phyloP scores from a whole-genome alignment of 352 stramenopile genomes.

The Poterioochromonas sp. region DNA sequence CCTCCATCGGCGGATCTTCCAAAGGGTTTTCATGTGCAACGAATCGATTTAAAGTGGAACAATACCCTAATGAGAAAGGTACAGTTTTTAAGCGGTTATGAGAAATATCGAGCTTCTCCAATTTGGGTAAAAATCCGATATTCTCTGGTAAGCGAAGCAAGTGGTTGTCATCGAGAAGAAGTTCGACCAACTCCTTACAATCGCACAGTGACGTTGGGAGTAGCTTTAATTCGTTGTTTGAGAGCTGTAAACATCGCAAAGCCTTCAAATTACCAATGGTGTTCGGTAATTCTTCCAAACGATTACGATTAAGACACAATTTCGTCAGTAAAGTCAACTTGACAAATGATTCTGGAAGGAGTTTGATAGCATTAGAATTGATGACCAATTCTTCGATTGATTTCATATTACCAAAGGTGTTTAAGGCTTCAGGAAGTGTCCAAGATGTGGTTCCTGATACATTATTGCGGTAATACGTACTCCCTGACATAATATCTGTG shows the following conservation, averaged over 20 bases:
- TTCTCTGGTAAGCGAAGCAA: background rate
- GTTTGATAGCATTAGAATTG: background rate
- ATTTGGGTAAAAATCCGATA: background rate
- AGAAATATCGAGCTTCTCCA: background rate
- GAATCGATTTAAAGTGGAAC: background rate
- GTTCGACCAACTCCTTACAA: background rate
- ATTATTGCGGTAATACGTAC: slow-evolving; percentile 16
- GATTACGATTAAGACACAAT: background rate
- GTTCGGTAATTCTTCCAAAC: background rate
- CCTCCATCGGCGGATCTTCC: background rate
- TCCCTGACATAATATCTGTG: background rate
- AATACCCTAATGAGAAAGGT: slow-evolving; percentile 13
- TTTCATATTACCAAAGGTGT: background rate
- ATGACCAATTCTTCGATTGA: background rate
- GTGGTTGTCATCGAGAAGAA: slow-evolving; percentile 20
- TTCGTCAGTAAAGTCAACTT: background rate
- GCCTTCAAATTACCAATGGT: background rate
- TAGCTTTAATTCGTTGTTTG: slow-evolving; percentile 3
- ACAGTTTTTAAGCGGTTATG: background rate
- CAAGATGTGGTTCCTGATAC: background rate
- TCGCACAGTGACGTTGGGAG: slow-evolving; percentile 1
- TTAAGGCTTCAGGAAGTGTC: background rate
- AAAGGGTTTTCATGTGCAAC: background rate
- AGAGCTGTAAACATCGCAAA: background rate
- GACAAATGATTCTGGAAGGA: background rate